These are phyloP conservation scores for Kwoniella dejecticola DNA, from an alignment of 768 basidiomycete genomes.

Conservation along the genomic window DNA sequence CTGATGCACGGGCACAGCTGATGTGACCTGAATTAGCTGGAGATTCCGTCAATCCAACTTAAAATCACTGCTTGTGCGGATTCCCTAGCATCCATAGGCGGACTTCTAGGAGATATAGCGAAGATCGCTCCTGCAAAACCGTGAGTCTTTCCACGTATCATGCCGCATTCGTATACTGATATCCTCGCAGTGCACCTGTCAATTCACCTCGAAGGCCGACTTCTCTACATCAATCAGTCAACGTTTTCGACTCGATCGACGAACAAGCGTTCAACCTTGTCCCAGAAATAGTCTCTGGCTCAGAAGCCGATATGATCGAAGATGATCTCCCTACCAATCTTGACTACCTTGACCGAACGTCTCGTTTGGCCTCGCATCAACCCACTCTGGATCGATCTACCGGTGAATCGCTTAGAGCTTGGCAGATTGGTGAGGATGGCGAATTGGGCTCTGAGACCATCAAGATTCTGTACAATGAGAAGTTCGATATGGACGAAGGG, in stretches of 20 bases:
- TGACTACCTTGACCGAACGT: conserved; percentile 83
- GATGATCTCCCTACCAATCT: conserved; percentile 88
- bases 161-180: background rate
- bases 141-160: conserved; percentile 16
- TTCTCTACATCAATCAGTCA: conserved; percentile 33
- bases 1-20: background rate
- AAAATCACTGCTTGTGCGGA: conserved; percentile 54
- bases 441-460: conserved; percentile 81
- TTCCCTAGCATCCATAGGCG: conserved; percentile 44
- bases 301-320: conserved; percentile 79
- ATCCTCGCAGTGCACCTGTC: background rate
- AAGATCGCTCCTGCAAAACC: conserved; percentile 30
- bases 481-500: conserved; percentile 71
- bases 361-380: conserved; percentile 59
- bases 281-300: conserved; percentile 73
- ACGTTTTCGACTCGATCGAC: conserved; percentile 62
- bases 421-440: conserved; percentile 59
- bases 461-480: conserved; percentile 67
- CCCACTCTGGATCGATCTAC: conserved; percentile 63
- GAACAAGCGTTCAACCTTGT: conserved; percentile 74
- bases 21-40: conserved; percentile 22
- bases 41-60: conserved; percentile 30
- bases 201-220: conserved; percentile 17
- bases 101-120: conserved; percentile 42
- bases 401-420: conserved; percentile 39